Base-by-base conservation (phyloP, 1,284 basidiomycete genomes). In the Ustilago trichophora region DNA sequence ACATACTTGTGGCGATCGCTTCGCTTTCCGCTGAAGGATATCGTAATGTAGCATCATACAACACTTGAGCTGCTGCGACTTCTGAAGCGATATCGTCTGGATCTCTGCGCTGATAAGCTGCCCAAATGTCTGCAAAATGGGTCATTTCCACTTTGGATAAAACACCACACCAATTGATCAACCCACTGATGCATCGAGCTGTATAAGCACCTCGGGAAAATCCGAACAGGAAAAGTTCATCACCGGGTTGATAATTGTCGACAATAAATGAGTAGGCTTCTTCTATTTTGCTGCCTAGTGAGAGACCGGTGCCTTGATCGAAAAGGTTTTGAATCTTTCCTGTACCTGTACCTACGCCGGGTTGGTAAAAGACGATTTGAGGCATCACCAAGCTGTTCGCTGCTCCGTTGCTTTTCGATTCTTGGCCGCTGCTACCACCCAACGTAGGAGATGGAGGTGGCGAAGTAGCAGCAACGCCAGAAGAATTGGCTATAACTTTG, bases 181-280 rank as follows among this genome's bases (percentile, higher is more conserved):
- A 86, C 15, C 89, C 89, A 19, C 86, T 88, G 21, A 91, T 83
- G 9, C 89, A 88, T 32, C 89, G 57, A 25, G 89, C 90, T 4
- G 88, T 90, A 71, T 90, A 91, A 12, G 90, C 88, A 3, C 88
- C 88, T 7, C 88, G 85, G n/a, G 86, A 88, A 78, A 89, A 89
- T 0, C 83, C 83, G 45, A 83, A 82, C 35, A 84, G 70, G 67
- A 72, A 84, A 51, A 84, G 77, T 45, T 76, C 76, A 56, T 84
- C 83, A 1, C 77, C 77, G 11, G 72, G 75, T 27, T 57, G 62
- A 42, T 76, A 76, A 36, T 76, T 90, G 55, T 88, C 83, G 87
- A 89, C 89, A 45, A 90, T 75, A 77, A 88, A 90, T 37, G 81
- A 83, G 75, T 88, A 89, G 0, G 88, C 87, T 48, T 83, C 85